Evolutionary conservation across 345 rosid genomes (phyloP).

Genomic region (Rhodomyrtus tomentosa): DNA sequence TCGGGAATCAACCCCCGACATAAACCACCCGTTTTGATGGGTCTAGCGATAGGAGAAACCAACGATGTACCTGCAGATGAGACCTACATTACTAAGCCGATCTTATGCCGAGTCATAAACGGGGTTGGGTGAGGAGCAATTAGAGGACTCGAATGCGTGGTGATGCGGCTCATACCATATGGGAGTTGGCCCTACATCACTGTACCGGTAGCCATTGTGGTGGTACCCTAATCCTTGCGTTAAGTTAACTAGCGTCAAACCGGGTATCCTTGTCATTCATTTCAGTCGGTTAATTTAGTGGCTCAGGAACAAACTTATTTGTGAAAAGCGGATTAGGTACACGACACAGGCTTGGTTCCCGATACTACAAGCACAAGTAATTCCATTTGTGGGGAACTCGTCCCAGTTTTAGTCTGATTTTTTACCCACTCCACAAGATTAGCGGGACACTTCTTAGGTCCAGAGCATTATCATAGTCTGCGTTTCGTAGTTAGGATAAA

Average conservation of each 20-base stretch:
- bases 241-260: not conserved
- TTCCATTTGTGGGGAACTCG: not conserved
- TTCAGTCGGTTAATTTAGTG: not conserved
- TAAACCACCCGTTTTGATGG: too few relatives aligned
- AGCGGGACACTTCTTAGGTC: not conserved
- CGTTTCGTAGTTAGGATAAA: too few relatives aligned
- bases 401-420: not conserved
- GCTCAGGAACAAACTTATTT: not conserved
- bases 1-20: too few relatives aligned
- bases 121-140: not conserved
- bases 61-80: not conserved
- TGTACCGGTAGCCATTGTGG: not conserved
- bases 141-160: not conserved
- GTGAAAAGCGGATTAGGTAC: not conserved
- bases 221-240: not conserved
- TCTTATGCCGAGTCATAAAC: too few relatives aligned
- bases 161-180: not conserved
- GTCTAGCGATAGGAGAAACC: not conserved
- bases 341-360: not conserved
- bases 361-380: not conserved
- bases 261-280: not conserved
- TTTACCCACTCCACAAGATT: not conserved
- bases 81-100: not conserved
- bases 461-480: not conserved
- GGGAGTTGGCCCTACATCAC: not conserved